Conservation (phyloP, 1,284 basidiomycete species). For the Microbotryomycetes sp. region DNA sequence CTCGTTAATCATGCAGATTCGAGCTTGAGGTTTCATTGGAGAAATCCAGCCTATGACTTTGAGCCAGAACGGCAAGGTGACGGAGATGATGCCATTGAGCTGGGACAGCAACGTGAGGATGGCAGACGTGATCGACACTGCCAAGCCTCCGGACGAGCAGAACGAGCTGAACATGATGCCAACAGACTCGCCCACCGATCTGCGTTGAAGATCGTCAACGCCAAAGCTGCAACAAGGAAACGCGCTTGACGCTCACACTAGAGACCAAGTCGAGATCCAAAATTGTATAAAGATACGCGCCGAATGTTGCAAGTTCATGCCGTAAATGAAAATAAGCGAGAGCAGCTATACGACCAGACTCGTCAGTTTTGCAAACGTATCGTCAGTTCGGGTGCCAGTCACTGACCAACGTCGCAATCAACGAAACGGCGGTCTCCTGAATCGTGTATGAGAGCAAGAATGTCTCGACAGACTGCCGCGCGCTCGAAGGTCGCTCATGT, state of each 20-base stretch:
- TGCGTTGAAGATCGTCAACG: conserved; percentile 17
- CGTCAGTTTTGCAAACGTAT: conserved; percentile 21
- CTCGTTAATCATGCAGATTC: conserved; percentile 46
- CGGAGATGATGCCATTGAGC: conserved; percentile 43
- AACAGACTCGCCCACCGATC: conserved; percentile 9
- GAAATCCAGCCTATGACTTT: conserved; percentile 40
- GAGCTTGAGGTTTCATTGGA: conserved; percentile 37
- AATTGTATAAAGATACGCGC: conserved; percentile 45
- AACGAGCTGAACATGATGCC: conserved; percentile 36
- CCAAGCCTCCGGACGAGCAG: conserved; percentile 34
- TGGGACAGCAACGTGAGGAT: conserved; percentile 38
- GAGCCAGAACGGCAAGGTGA: conserved; percentile 43
- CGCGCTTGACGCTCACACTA: conserved; percentile 42
- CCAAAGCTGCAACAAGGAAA: conserved; percentile 37
- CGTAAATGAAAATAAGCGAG: conserved; percentile 24
- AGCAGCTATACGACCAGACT: conserved; percentile 6
- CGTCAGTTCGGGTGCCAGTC: conserved; percentile 32
- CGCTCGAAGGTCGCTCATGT: conserved; percentile 43
- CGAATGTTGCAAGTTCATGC: conserved; percentile 44
- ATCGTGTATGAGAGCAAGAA: conserved; percentile 45
- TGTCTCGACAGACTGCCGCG: conserved; percentile 43
- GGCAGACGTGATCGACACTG: conserved; percentile 42
- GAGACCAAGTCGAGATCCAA: conserved; percentile 41
- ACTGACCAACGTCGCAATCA: conserved; percentile 37
- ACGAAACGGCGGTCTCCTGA: conserved; percentile 43